Base-by-base conservation (phyloP, 176 grass and related monocot genomes). In the Otatea glauca region DNA sequence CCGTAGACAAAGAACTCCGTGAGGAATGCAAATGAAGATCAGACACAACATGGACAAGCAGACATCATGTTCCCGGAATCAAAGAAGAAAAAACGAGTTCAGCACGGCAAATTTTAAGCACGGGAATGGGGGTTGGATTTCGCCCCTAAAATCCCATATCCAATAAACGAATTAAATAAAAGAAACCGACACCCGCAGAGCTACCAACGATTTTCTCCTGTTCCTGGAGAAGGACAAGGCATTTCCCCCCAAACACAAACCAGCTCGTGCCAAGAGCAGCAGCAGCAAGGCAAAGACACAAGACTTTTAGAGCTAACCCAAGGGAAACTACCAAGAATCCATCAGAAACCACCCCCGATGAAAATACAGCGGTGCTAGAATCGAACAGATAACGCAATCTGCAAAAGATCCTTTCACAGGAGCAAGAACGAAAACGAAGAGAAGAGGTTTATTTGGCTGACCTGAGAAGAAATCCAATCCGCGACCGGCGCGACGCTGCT, bases 391-490 rank as follows among this genome's bases (percentile, higher is more conserved):
- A 11, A 68, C 51, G n/a, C 83, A 77, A 84, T 66, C 60, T 53
- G 41, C 0, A 24, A 34, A 27, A 64, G 0, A 58, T 70, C n/a
- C 67, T 10, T 58, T 35, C 67, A n/a, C 6, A 60, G 5, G 20
- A 7, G n/a, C 29, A 15, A 18, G 0, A 4, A 42, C 6, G 67
- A 16, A 25, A 29, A 29, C 9, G 24, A 47, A 77, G 47, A 9
- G 72, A 60, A 5, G 72, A 35, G 38, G 23, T 49, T 56, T 47
- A 37, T 85, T 68, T 0, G 3, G 20, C 65, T 23, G 25, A 85
- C 83, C 83, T 85, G 20, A 25, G n/a, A 68, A 69, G 45, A 17
- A 74, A 71, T 9, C 50, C 67, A 82, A 77, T 85, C 83, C 24
- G 9, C 53, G 8, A 6, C 51, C 37, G 13, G 81, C 32, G n/a